These are phyloP conservation scores for Tephrocybe sp. DNA, from an alignment of 768 basidiomycete species.

Conservation along the genomic window DNA sequence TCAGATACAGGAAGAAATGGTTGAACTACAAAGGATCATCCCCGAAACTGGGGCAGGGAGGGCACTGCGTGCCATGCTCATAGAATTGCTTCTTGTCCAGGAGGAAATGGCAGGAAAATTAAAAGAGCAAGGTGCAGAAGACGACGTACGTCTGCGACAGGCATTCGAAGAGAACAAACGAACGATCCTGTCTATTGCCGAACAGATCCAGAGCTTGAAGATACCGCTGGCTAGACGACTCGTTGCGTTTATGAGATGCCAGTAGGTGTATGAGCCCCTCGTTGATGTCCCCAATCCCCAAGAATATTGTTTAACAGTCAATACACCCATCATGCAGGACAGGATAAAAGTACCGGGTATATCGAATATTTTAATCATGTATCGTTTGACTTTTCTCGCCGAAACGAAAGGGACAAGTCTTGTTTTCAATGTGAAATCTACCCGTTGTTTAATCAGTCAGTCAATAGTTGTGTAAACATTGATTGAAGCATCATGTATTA, in stretches of 20 bases:
- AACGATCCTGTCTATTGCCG: constrained; percentile 1
- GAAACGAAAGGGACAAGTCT: no score
- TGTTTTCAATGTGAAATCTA: no score
- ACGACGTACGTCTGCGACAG: constrained; percentile 4
- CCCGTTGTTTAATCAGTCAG: no score
- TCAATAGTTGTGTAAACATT: neutral
- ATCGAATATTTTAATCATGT: no score
- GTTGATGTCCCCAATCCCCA: no score
- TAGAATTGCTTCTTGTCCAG: constrained; percentile 12
- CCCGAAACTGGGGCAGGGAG: constrained; percentile 30
- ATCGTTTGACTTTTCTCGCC: no score
- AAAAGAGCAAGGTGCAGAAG: constrained; percentile 1
- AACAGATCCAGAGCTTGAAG: constrained; percentile 9
- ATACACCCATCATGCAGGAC: no score
- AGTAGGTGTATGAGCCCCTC: neutral
- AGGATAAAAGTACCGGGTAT: no score
- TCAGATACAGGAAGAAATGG: constrained; percentile 21
- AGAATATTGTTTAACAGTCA: no score
- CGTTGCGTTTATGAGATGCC: neutral
- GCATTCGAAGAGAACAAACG: constrained; percentile 6
- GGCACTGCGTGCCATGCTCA: constrained; percentile 5
- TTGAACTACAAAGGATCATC: constrained; percentile 22
- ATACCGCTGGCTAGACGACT: constrained; percentile 4
- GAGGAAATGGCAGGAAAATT: constrained; percentile 5
- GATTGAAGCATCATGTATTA: neutral